phyloP scores from a whole-genome alignment of 2,329 filamentous ascomycete species.

The Cyphellophora europaea region DNA sequence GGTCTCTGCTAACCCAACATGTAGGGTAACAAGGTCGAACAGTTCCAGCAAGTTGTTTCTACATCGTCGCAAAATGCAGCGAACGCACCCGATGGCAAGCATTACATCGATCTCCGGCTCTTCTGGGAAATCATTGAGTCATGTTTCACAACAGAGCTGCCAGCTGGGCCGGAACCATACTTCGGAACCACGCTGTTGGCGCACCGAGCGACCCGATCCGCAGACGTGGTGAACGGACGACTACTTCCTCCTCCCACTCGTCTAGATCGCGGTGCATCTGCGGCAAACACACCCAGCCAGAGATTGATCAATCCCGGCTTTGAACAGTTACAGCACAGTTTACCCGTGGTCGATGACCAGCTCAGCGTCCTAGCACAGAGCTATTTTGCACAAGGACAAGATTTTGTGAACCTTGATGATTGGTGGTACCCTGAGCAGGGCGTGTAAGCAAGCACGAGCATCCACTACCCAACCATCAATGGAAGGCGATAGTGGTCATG shows the following conservation, averaged over 20 bases:
- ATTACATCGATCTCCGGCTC: slow-evolving; percentile 36
- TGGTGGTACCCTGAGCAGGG: slow-evolving; percentile 18
- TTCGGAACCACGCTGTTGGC: slow-evolving; percentile 32
- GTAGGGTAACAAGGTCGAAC: slow-evolving; percentile 34
- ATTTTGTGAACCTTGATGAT: slow-evolving; percentile 29
- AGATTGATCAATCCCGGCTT: not conserved
- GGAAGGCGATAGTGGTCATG: too few species aligned
- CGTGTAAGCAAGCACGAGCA: too few species aligned
- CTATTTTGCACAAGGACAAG: slow-evolving; percentile 38
- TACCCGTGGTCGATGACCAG: slow-evolving; percentile 26
- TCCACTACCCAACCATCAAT: slow-evolving; percentile 6
- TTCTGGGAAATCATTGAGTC: slow-evolving; percentile 43
- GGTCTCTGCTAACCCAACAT: not conserved
- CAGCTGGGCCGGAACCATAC: slow-evolving; percentile 26
- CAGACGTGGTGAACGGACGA: slow-evolving; percentile 34
- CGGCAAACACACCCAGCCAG: not conserved
- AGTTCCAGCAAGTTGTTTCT: slow-evolving; percentile 35
- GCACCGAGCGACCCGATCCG: slow-evolving; percentile 16
- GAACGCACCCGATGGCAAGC: slow-evolving; percentile 17
- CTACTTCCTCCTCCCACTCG: slow-evolving; percentile 35
- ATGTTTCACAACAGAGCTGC: slow-evolving; percentile 30
- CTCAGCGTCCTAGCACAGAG: slow-evolving; percentile 38
- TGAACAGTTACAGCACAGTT: not conserved
- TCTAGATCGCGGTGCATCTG: slow-evolving; percentile 19
- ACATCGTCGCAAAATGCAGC: slow-evolving; percentile 31